Percentiles rank a stretch among this genome's conserved stretches.
These are phyloP conservation scores for Amanita exitialis DNA, from an alignment of 768 basidiomycete genomes.

Conservation along the genomic window DNA sequence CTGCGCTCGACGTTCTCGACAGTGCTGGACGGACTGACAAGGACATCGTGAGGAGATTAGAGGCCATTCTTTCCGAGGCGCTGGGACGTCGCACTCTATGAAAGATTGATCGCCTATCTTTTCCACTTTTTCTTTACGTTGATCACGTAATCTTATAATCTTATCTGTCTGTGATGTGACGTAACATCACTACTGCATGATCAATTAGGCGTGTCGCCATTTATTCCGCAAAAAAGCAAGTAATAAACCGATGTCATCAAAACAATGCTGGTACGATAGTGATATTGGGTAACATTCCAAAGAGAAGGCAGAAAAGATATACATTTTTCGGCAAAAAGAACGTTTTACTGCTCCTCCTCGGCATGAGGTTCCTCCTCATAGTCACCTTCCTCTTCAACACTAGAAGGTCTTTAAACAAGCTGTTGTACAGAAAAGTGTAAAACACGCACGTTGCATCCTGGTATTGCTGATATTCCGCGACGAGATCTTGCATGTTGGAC, in stretches of 20 bases:
- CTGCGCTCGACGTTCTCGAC: constrained; percentile 32
- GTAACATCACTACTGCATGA: neutral
- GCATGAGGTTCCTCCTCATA: constrained; percentile 70
- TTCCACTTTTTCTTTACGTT: neutral
- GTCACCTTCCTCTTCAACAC: constrained; percentile 81
- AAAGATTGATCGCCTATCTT: neutral
- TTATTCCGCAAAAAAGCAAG: constrained; percentile 4
- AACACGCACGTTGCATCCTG: constrained; percentile 81
- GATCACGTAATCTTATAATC: constrained; percentile 2
- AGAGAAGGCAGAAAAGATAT: constrained; percentile 4
- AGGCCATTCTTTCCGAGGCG: neutral
- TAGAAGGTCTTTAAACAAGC: constrained; percentile 14
- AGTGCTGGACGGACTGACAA: constrained; percentile 29
- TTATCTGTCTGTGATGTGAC: neutral
- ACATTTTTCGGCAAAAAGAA: constrained; percentile 8
- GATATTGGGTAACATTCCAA: constrained; percentile 7
- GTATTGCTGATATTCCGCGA: constrained; percentile 96
- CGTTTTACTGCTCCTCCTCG: constrained; percentile 44
- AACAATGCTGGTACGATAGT: constrained; percentile 7
- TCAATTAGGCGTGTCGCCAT: constrained; percentile 1
- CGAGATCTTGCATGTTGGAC: constrained; percentile 98
- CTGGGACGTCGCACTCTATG: neutral
- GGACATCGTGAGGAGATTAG: neutral
- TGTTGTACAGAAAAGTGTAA: neutral
- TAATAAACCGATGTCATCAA: constrained; percentile 6